Conservation (phyloP, 2,329 filamentous ascomycete genomes). For the Coniochaeta ligniaria region DNA sequence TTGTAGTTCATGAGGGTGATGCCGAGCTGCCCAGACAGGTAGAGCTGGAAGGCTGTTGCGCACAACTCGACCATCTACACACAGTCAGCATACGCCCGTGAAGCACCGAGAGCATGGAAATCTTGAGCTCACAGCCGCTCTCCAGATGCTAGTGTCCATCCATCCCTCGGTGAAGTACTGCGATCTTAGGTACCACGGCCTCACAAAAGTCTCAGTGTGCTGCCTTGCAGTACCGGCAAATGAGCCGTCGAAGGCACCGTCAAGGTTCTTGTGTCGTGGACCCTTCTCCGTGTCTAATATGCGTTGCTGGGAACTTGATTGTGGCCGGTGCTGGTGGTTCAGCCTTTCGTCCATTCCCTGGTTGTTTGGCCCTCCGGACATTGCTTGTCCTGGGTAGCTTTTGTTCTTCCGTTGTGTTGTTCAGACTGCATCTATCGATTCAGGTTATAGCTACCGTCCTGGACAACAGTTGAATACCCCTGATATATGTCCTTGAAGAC, state of each 20-base stretch:
- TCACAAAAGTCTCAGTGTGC: background rate
- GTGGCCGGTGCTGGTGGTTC: background rate
- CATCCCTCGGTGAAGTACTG: conserved; percentile 18
- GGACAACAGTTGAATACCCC: background rate
- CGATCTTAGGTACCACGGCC: conserved; percentile 17
- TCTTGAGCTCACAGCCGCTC: conserved; percentile 12
- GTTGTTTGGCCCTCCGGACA: background rate
- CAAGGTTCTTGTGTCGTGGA: conserved; percentile 7
- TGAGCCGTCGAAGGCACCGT: conserved; percentile 40
- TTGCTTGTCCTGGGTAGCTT: background rate
- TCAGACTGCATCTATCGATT: background rate
- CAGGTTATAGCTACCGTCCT: background rate
- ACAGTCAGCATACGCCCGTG: background rate
- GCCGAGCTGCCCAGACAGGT: conserved; percentile 21
- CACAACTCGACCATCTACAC: conserved; percentile 16
- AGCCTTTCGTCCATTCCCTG: background rate
- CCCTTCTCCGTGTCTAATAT: background rate
- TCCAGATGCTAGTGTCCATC: conserved; percentile 17
- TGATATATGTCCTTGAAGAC: background rate
- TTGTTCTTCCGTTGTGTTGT: background rate
- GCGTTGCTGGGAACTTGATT: background rate
- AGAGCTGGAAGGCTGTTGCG: conserved; percentile 20
- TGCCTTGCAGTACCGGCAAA: conserved; percentile 12
- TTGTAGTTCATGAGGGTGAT: conserved; percentile 20
- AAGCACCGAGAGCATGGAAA: background rate